These are phyloP conservation scores for Aspergillus intermedius DNA, from an alignment of 2,329 filamentous ascomycete genomes.

Conservation along the genomic window DNA sequence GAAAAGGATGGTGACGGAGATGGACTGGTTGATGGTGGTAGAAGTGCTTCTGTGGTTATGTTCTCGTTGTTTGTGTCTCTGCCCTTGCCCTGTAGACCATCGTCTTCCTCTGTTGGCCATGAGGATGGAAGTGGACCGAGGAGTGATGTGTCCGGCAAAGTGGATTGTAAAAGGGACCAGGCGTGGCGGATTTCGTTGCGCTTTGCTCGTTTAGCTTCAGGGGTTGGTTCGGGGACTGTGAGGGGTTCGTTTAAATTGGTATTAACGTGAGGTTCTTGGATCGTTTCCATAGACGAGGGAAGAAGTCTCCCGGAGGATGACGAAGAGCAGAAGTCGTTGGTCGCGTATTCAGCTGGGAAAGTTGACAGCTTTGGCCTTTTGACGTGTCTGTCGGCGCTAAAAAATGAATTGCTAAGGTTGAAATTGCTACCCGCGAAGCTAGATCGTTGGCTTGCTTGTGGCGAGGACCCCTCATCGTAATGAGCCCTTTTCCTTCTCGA, in stretches of 20 bases:
- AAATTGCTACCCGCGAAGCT: constrained; percentile 5
- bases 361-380: neutral
- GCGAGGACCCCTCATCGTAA: constrained; percentile 10
- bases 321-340: neutral
- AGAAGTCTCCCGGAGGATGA: constrained; percentile 3
- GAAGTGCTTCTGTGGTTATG: neutral
- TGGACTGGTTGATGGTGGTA: neutral
- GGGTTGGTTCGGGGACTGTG: constrained; percentile 1
- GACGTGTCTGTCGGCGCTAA: neutral
- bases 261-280: neutral
- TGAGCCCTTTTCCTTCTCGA: constrained; percentile 15
- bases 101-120: constrained; percentile 13
- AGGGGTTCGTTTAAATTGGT: constrained; percentile 1
- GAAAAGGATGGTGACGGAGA: neutral
- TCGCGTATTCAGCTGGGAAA: neutral
- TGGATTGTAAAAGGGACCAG: constrained; percentile 14
- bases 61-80: neutral
- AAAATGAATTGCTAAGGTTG: neutral
- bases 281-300: constrained; percentile 7
- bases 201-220: constrained; percentile 9
- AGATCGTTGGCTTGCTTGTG: constrained; percentile 16
- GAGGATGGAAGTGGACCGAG: constrained; percentile 24
- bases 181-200: constrained; percentile 20
- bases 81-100: constrained; percentile 1
- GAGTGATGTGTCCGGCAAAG: neutral